phyloP scores from a whole-genome alignment of 2,329 filamentous ascomycete genomes.

The Alternaria panax region DNA sequence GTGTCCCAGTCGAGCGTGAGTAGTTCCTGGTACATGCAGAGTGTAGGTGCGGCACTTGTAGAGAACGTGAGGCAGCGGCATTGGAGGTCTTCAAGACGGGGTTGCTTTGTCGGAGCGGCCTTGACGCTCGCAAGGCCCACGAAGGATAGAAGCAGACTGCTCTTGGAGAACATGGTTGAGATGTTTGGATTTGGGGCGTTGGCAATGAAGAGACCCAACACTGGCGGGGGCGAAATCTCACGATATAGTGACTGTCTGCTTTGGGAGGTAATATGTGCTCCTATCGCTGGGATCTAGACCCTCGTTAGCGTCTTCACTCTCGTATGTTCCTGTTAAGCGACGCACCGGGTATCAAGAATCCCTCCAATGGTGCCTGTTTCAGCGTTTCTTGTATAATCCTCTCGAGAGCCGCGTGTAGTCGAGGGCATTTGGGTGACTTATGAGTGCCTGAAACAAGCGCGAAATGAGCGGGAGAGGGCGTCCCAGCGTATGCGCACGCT shows the following conservation, averaged over 20 bases:
- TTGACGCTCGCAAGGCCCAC: slow-evolving; percentile 11
- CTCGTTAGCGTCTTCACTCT: slow-evolving; percentile 12
- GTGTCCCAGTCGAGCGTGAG: slow-evolving; percentile 34
- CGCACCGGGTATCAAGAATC: not conserved
- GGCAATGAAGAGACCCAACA: not conserved
- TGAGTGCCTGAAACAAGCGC: not conserved
- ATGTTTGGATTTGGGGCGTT: not conserved
- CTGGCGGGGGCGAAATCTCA: not conserved
- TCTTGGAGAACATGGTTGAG: slow-evolving; percentile 10
- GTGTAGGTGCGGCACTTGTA: slow-evolving; percentile 22
- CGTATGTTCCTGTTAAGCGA: slow-evolving; percentile 3
- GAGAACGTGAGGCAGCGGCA: slow-evolving; percentile 39
- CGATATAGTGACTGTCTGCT: slow-evolving; percentile 10
- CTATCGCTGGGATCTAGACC: slow-evolving; percentile 11
- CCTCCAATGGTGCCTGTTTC: slow-evolving; percentile 5
- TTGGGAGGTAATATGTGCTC: slow-evolving; percentile 5
- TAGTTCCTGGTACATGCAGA: slow-evolving; percentile 32
- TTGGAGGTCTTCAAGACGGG: slow-evolving; percentile 27
- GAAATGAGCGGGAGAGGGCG: not conserved
- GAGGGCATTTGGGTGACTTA: slow-evolving; percentile 1
- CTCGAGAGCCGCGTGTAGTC: slow-evolving; percentile 3
- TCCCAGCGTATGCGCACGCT: not conserved
- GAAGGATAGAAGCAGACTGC: slow-evolving; percentile 10
- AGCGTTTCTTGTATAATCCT: not conserved
- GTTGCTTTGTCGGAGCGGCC: slow-evolving; percentile 22